phyloP scores from a whole-genome alignment of 1,284 basidiomycete genomes.

The Leccinum pachyderme region DNA sequence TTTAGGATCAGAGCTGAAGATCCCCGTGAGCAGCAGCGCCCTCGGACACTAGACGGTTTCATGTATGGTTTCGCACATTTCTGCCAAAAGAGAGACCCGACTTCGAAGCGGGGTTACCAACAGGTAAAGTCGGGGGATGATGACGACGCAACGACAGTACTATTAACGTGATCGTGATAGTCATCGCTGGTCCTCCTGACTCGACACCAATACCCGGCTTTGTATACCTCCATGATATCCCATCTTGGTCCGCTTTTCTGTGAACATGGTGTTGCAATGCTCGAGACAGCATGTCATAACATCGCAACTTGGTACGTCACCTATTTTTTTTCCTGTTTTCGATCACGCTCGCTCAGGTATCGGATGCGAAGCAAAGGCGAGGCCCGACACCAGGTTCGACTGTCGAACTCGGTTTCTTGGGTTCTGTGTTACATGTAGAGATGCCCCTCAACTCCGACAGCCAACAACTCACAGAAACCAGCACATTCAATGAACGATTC shows the following conservation, averaged over 20 bases:
- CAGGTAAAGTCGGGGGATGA: constrained; percentile 52
- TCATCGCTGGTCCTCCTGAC: constrained; percentile 86
- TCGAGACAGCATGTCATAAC: constrained; percentile 85
- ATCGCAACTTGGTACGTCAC: constrained; percentile 76
- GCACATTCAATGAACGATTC: constrained; percentile 46
- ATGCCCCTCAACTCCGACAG: constrained; percentile 70
- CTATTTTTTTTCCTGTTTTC: neutral
- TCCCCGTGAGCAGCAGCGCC: constrained; percentile 31
- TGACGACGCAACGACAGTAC: neutral
- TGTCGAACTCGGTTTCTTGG: constrained; percentile 79
- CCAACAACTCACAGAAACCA: constrained; percentile 64
- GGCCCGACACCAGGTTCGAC: constrained; percentile 60
- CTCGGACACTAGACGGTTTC: constrained; percentile 57
- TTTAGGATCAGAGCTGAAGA: constrained; percentile 59
- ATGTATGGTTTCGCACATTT: constrained; percentile 87
- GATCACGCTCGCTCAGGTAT: constrained; percentile 10
- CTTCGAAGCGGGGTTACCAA: constrained; percentile 80
- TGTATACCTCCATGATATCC: constrained; percentile 72
- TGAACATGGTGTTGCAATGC: constrained; percentile 71
- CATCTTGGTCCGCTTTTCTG: constrained; percentile 79
- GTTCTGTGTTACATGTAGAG: constrained; percentile 69
- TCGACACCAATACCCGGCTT: constrained; percentile 78
- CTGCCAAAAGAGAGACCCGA: constrained; percentile 66
- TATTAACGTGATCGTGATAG: constrained; percentile 38
- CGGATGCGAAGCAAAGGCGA: constrained; percentile 62